Base-by-base conservation (phyloP, 2,329 filamentous ascomycete species). In the Tolypocladium endophyticum region DNA sequence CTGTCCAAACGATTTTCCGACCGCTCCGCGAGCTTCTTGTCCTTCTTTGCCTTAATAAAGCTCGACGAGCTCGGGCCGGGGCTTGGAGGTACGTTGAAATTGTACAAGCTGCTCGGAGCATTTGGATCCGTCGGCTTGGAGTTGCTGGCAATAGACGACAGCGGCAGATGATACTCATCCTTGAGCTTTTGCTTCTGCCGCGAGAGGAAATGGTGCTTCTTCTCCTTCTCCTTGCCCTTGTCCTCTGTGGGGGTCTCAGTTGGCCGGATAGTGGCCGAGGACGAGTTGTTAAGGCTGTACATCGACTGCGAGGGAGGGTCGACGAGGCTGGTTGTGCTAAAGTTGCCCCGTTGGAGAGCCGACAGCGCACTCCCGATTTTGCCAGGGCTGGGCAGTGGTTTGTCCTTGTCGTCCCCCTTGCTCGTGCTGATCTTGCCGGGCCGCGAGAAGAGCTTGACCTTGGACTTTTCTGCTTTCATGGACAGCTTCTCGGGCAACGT, bases 11-110 rank as follows among this genome's bases (percentile, higher is more conserved):
- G 75, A 62, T 71, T 75, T 8, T 78, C 71, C 59, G 76, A 80
- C 64, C 86, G 85, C 63, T 90, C 87, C 63, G 89, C 87, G 65
- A 88, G 87, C 71, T 87, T 88, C 77, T 93, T 96, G 69, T 96
- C 91, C 61, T 89, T 93, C 69, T 94, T 89, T 3, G 87, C 88
- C 74, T 94, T 95, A 43, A 87, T 81, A 70, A 97, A 96, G 38
- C 82, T 79, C 33, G 80, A 81, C 58, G 79, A 81, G 57, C 80
- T 81, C 18, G 86, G 84, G 0, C 82, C 87, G 1, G 89, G 88
- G 61, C 87, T 91, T 9, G 87, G 81, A 1, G 89, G 89, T 1
- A 89, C 73, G 60, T 86, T 88, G 72, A 93, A 92, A 62, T 85
- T 91, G 76, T 93, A 93, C 5, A 93, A 73, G 59, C 88, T 90